Evolutionary conservation across 75 land plant species (phyloP), one percentile per base, ranked within the genome.

Genomic region (Pinus albicaulis): DNA sequence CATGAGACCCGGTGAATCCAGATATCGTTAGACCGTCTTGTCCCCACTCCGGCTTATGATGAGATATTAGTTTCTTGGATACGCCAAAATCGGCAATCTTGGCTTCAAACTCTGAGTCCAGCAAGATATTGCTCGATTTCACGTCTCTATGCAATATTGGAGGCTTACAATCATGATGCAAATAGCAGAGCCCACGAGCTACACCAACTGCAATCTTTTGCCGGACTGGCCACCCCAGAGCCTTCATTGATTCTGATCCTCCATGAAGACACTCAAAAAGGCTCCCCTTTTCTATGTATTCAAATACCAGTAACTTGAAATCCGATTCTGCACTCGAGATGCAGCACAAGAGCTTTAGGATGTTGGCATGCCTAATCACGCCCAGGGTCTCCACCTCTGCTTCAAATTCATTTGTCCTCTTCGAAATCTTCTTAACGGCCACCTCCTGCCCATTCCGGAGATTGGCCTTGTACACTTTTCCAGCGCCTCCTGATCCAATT

Each of bases 51-150:
- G 34, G 4, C 1, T 71, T 6, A 3, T 62, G 65, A 48, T 2
- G 53, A 48, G 53, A 48, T 48, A 48, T 10, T n/a, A 87, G 24
- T 0, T 76, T 63, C 31, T 70, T 88, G 0, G 89, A 86, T 1
- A 74, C 60, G 0, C 95, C 95, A 76, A 92, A 92, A 59, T 92
- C 92, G 1, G 88, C 82, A 3, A 88, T 73, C n/a, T 79, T 74
- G 59, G 89, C 86, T 26, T 82, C 85, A 19, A 81, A 80, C 48
- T 79, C 76, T n/a, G 68, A 75, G 68, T 88, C 86, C 3, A 90
- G 48, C 7, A 92, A 76, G 28, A 92, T 85, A 34, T 86, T 93
- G 56, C 74, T 86, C 25, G 83, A 80, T 12, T 86, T 82, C 4
- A 90, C 82, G 74, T 90, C 92, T 16, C 89, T 74, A 52, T 90